Evolutionary conservation across 192 early-diverging fungal genomes (phyloP), one percentile per base, ranked within the genome.

Genomic region (Linnemannia hyalina): DNA sequence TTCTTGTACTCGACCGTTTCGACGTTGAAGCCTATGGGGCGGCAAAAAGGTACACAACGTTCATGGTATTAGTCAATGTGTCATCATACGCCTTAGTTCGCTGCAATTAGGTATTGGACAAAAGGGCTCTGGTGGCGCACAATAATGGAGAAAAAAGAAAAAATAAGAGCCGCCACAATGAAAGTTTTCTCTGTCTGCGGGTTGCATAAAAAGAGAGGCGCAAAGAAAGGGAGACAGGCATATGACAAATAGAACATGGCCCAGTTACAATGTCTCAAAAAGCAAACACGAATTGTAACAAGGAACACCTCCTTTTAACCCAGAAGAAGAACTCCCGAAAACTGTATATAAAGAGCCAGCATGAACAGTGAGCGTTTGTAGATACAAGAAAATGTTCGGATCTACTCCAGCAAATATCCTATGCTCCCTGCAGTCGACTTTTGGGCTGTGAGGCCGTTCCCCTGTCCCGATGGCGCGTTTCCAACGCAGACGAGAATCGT

Each of bases 1-100:
- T 97, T 98, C 92, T 98, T 98, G 94, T 99, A 98, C 87, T 96
- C 95, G 82, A 99, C 97, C 47, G 96, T 97, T 90, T 99, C 98
- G 81, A 98, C 97, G 87, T 99, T 99, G 91, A 99, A 98, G 73
- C 98, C 98, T 91, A 88, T 29, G 63, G 7, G 32, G 42, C 44
- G 20, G 7, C 36, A 74, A 42, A 40, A 75, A 36, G 35, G 35
- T 57, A 26, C 23, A 77, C 3, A 36, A 35, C 23, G 74, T 52
- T 70, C 68, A 54, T 40, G 54, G 47, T 82, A 65, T 75, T 40
- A 36, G 20, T 41, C 46, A 70, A 23, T 49, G 1, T 6, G 47
- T 49, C 29, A 8, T 16, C 26, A 35, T 54, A 49, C 29, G 29
- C 46, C 20, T 49, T 49, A n/a, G 6, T 20, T 49, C 41, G 42